Evolutionary conservation across 441 rosid species (phyloP).

Genomic region (Euphorbia celastroides): DNA sequence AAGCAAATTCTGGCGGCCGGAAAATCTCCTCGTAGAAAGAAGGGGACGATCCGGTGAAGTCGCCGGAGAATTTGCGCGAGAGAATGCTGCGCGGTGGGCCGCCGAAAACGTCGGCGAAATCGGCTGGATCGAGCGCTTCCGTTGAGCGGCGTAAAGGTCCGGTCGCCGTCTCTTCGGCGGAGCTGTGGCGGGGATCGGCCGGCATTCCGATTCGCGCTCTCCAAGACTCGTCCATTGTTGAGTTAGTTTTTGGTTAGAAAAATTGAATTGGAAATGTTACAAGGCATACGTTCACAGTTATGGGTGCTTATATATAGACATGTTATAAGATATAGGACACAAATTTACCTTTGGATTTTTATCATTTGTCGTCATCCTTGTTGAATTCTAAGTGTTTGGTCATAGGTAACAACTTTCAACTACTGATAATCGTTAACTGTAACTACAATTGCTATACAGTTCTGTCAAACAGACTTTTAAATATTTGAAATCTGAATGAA

Average conservation of each 20-base stretch:
- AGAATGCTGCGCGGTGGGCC: conserved; percentile 76
- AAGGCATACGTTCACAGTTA: too few relatives aligned
- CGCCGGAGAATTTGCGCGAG: conserved; percentile 54
- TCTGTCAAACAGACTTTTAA: too few relatives aligned
- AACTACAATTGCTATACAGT: too few relatives aligned
- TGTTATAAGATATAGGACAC: too few relatives aligned
- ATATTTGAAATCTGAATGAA: too few relatives aligned
- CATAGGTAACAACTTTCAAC: too few relatives aligned
- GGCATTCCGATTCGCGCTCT: conserved; percentile 21
- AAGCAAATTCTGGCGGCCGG: conserved; percentile 30
- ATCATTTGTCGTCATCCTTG: too few relatives aligned
- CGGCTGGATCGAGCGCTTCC: conserved; percentile 40
- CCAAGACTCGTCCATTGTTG: conserved; percentile 78
- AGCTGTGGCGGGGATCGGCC: conserved; percentile 34
- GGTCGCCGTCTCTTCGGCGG: conserved; percentile 24
- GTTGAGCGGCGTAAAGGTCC: conserved; percentile 18
- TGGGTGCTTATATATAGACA: too few relatives aligned
- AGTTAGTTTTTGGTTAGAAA: not conserved
- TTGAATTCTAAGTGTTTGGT: too few relatives aligned
- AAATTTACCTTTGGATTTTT: too few relatives aligned
- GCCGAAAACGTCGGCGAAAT: conserved; percentile 82
- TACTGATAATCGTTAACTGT: too few relatives aligned
- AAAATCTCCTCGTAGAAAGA: conserved; percentile 70
- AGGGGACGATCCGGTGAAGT: conserved; percentile 36
- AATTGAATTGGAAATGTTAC: not conserved